Evolutionary conservation across 306 rosid genomes (phyloP), one percentile per base, ranked within the genome.

Genomic region (Hylodesmum podocarpum): DNA sequence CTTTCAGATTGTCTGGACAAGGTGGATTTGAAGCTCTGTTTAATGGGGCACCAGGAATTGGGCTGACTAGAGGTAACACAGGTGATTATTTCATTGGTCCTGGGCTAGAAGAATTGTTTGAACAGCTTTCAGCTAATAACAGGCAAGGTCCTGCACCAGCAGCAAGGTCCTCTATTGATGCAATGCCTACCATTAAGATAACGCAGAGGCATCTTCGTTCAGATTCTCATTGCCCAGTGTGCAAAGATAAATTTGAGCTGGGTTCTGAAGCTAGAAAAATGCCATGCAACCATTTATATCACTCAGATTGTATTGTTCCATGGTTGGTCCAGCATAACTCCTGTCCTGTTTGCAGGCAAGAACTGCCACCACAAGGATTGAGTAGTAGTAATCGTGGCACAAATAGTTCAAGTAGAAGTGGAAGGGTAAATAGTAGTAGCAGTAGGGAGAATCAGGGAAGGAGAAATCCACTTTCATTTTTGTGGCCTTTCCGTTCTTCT

Each of bases 331-430:
- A 89, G 80, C 92, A 89, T 82, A 89, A 91, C 82, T 76, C 91
- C 36, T 89, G 97, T 84, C 97, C 94, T 39, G 94, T 89, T 50
- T 91, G 97, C 77, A 92, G 94, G 66, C 92, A 89, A 74, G 97
- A 89, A 76, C 76, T 87, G 81, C 89, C 88, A 3, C 87, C 80
- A 0, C 88, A 86, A 36, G 89, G 86, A 78, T 75, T 57, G 19
- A 78, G 77, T 41, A 55, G 77, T 41, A 55, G 81, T 58, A 74
- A 70, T 54, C 70, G 16, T 0, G 72, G 76, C 64, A 50, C 85
- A 69, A 84, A 57, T 62, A 40, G 83, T 72, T 79, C 74, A 40
- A 84, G 53, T 65, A 82, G 90, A 75, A 80, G 78, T 33, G 82
- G 80, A 63, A 81, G 89, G 83, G 88, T 66, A 43, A 84, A 46